A percentile compares a stretch with the other conserved stretches of the same genome.
These are phyloP conservation scores for Colletotrichum theobromicola DNA, from an alignment of 2,329 filamentous ascomycete species.

Conservation along the genomic window DNA sequence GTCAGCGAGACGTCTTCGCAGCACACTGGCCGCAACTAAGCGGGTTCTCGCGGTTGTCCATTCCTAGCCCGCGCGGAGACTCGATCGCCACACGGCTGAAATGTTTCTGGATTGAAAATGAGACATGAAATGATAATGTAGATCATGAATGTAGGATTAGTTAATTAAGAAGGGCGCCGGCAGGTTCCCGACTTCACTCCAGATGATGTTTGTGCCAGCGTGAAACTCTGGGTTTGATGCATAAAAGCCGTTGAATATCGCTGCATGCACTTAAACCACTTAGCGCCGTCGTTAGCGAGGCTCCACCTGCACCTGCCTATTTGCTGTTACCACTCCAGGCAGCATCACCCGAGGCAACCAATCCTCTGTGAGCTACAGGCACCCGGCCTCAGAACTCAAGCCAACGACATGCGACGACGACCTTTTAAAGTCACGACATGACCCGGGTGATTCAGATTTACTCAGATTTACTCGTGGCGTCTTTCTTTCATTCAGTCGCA, in stretches of 20 bases:
- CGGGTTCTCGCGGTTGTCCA: background rate
- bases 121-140: background rate
- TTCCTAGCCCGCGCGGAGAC: background rate
- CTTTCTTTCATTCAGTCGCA: background rate
- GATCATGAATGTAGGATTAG: background rate
- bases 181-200: background rate
- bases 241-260: background rate
- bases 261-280: background rate
- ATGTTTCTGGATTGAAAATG: background rate
- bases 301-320: background rate
- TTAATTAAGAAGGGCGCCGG: background rate
- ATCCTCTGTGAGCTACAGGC: background rate
- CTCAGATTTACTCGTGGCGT: background rate
- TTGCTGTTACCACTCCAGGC: constrained; percentile 3
- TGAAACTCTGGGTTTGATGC: background rate
- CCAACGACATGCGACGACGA: background rate
- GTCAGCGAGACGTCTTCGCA: constrained; percentile 18
- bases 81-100: background rate
- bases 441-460: background rate
- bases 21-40: background rate
- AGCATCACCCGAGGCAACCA: constrained; percentile 21
- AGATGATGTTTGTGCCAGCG: background rate
- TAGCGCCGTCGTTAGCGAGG: no score
- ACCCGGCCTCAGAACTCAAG: background rate
- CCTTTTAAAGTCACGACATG: constrained; percentile 1